Percentiles rank a stretch among this genome's conserved stretches.
Conservation (phyloP, 2,329 filamentous ascomycete species). For the Sphaerostilbella broomeana region DNA sequence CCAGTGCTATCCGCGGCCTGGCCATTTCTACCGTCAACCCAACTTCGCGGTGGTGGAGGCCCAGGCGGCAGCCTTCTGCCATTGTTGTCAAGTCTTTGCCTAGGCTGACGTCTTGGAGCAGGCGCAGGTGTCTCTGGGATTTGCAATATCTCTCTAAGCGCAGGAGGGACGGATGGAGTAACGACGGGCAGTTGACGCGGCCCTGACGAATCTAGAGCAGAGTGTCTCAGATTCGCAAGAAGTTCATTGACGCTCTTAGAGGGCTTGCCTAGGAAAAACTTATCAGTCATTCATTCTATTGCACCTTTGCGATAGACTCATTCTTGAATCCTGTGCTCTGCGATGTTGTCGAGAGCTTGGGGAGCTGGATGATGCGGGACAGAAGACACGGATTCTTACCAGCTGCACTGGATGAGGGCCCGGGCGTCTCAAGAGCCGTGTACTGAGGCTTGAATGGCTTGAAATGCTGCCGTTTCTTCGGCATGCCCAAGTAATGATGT, state of each 20-base stretch:
- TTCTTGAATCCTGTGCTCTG: too few relatives aligned
- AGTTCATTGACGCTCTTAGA: constrained; percentile 51
- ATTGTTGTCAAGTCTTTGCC: constrained; percentile 36
- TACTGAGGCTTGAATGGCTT: constrained; percentile 54
- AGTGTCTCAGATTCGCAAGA: constrained; percentile 50
- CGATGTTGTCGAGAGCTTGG: too few relatives aligned
- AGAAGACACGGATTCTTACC: constrained; percentile 19
- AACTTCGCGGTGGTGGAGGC: constrained; percentile 53
- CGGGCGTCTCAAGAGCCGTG: constrained; percentile 39
- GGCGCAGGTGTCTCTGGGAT: constrained; percentile 51
- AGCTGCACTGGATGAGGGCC: constrained; percentile 22
- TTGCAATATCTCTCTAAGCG: constrained; percentile 52
- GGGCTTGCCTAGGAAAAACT: constrained; percentile 25
- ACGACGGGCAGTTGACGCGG: constrained; percentile 25
- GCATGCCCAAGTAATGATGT: constrained; percentile 39
- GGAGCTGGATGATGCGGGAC: background rate
- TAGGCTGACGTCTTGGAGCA: constrained; percentile 38
- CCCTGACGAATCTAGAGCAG: constrained; percentile 26
- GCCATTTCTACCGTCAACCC: constrained; percentile 31
- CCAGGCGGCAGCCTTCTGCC: constrained; percentile 51
- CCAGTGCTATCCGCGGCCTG: constrained; percentile 14
- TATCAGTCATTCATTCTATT: too few relatives aligned
- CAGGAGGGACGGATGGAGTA: constrained; percentile 51
- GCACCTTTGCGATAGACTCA: background rate
- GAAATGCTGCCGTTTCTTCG: constrained; percentile 54